These are phyloP conservation scores for Botrytis aclada DNA, from an alignment of 2,329 filamentous ascomycete genomes.

Conservation along the genomic window DNA sequence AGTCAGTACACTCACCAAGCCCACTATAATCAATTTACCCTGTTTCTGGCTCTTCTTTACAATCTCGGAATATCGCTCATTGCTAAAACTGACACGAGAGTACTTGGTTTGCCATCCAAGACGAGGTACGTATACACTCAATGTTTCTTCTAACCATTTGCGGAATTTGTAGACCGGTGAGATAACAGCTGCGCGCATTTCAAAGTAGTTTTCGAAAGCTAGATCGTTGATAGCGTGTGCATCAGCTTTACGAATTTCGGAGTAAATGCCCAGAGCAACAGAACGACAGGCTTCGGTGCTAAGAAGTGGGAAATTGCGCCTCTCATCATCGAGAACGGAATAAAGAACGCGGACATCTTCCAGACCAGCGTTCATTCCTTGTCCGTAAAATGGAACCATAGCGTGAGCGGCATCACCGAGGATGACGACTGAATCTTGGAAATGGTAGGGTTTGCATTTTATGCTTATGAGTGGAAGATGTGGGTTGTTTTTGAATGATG, in stretches of 20 bases:
- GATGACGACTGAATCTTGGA: conserved; percentile 71
- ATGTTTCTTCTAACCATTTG: conserved; percentile 81
- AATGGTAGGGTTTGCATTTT: conserved; percentile 89
- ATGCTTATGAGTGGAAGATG: conserved; percentile 91
- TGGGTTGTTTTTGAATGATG: conserved; percentile 77
- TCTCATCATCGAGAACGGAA: conserved; percentile 64
- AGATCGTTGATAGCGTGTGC: conserved; percentile 90
- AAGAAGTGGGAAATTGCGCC: conserved; percentile 47
- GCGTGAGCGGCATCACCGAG: conserved; percentile 93
- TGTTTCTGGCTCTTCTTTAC: conserved; percentile 67
- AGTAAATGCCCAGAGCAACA: conserved; percentile 74
- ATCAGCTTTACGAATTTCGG: conserved; percentile 68
- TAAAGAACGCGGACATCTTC: conserved; percentile 93
- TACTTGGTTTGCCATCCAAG: conserved; percentile 93
- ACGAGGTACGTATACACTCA: conserved; percentile 71
- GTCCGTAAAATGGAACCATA: conserved; percentile 98
- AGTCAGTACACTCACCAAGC: conserved; percentile 24
- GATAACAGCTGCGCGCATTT: conserved; percentile 87
- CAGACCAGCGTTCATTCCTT: conserved; percentile 95
- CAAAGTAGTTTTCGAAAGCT: conserved; percentile 84
- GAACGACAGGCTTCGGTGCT: conserved; percentile 50
- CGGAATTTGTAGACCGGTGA: conserved; percentile 73
- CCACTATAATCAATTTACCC: conserved; percentile 41
- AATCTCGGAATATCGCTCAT: conserved; percentile 85
- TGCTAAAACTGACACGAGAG: conserved; percentile 86